Percentiles rank a stretch among this genome's conserved stretches.
Conservation (phyloP, 345 rosid species). For the Raphanus raphanistrum region DNA sequence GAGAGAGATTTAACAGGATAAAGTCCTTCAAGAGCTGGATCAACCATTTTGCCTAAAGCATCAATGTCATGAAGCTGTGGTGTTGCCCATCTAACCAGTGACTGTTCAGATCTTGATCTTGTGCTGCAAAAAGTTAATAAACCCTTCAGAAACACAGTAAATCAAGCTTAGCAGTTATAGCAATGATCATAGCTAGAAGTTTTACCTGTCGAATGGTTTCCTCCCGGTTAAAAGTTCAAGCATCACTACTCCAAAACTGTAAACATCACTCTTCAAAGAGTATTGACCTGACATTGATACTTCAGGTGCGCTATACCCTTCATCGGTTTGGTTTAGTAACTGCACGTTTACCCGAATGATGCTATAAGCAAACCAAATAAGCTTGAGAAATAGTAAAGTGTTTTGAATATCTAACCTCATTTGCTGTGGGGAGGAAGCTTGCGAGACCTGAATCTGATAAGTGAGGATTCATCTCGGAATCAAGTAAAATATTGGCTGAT, state of each 20-base stretch:
- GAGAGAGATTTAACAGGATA: constrained; percentile 96
- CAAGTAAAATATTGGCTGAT: constrained; percentile 85
- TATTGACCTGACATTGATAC: constrained; percentile 90
- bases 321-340: constrained; percentile 62
- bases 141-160: not conserved
- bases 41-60: constrained; percentile 93
- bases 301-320: constrained; percentile 85
- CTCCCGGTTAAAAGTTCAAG: constrained; percentile 96
- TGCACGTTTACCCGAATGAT: constrained; percentile 37
- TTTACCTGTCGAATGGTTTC: constrained; percentile 90
- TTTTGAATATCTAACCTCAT: constrained; percentile 52
- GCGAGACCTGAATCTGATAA: constrained; percentile 90
- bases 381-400: not conserved
- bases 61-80: constrained; percentile 99
- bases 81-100: constrained; percentile 98
- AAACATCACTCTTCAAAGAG: constrained; percentile 87
- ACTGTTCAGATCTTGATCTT: constrained; percentile 85
- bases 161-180: not conserved
- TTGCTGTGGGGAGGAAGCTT: constrained; percentile 71
- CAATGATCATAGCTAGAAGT: constrained; percentile 2
- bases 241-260: constrained; percentile 95
- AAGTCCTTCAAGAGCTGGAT: constrained; percentile 85
- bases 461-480: constrained; percentile 86
- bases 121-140: constrained; percentile 52
- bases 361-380: constrained; percentile 11